Percentiles rank a stretch among this genome's conserved stretches.
Conservation (phyloP, 768 basidiomycete species). For the Pleurotus sapidus region DNA sequence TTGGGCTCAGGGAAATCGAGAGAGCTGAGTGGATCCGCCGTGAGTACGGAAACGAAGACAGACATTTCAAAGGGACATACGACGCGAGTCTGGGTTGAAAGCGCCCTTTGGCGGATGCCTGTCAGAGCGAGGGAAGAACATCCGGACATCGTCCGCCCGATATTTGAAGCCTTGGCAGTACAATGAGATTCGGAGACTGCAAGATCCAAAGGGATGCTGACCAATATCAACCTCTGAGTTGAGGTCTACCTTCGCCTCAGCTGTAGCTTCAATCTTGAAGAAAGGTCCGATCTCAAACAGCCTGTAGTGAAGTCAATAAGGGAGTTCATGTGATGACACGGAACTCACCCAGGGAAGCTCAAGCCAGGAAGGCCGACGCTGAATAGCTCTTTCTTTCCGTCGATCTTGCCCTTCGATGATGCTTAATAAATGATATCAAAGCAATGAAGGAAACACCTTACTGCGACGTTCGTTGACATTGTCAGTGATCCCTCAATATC, state of each 20-base stretch:
- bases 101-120: conserved; percentile 17
- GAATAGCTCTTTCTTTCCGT: conserved; percentile 19
- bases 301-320: neutral
- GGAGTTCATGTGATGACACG: neutral
- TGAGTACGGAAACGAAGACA: neutral
- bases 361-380: conserved; percentile 27
- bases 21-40: conserved; percentile 15
- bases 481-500: neutral
- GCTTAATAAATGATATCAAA: neutral
- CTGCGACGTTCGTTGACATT: neutral
- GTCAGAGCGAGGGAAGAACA: conserved; percentile 33
- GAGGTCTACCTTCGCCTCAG: conserved; percentile 25
- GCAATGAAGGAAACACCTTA: neutral
- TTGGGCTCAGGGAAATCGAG: conserved; percentile 27
- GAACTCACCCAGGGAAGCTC: conserved; percentile 28
- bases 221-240: conserved; percentile 25
- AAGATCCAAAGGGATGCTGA: neutral
- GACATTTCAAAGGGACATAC: conserved; percentile 18
- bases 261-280: conserved; percentile 30
- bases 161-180: conserved; percentile 22
- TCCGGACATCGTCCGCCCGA: conserved; percentile 23
- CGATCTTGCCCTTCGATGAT: conserved; percentile 21
- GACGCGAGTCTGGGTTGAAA: conserved; percentile 24
- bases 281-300: conserved; percentile 36
- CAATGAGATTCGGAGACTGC: neutral